These are phyloP conservation scores for Citrullus amarus DNA, from an alignment of 306 rosid genomes.

Conservation along the genomic window DNA sequence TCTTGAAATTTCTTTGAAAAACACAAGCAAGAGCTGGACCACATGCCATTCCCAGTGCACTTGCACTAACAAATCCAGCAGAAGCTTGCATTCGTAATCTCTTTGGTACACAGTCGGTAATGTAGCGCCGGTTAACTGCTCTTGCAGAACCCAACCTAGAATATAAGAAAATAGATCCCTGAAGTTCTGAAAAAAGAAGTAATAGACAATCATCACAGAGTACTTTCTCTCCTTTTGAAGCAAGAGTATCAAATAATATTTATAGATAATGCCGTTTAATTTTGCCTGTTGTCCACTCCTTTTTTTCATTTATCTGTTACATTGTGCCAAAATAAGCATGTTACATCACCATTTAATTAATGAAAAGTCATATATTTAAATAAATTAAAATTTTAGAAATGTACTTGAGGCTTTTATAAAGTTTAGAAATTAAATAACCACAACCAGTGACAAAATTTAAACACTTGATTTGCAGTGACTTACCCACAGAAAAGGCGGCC, in stretches of 20 bases:
- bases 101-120: conserved; percentile 37
- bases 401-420: background rate
- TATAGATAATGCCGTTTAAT: background rate
- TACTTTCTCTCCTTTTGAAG: background rate
- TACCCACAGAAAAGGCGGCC: conserved; percentile 91
- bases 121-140: conserved; percentile 41
- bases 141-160: conserved; percentile 44
- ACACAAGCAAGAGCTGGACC: conserved; percentile 47
- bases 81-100: conserved; percentile 41
- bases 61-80: conserved; percentile 71
- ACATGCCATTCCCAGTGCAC: conserved; percentile 59
- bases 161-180: background rate
- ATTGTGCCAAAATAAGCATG: background rate
- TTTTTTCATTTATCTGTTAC: background rate
- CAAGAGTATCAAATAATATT: background rate
- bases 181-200: background rate
- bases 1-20: conserved; percentile 31
- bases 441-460: background rate
- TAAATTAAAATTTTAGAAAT: background rate
- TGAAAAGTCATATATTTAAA: background rate
- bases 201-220: background rate
- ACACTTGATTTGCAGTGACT: background rate
- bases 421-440: background rate
- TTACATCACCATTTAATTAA: background rate
- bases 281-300: background rate